Conservation (phyloP, 108 stramenopile genomes). For the Skeletonema grethae region DNA sequence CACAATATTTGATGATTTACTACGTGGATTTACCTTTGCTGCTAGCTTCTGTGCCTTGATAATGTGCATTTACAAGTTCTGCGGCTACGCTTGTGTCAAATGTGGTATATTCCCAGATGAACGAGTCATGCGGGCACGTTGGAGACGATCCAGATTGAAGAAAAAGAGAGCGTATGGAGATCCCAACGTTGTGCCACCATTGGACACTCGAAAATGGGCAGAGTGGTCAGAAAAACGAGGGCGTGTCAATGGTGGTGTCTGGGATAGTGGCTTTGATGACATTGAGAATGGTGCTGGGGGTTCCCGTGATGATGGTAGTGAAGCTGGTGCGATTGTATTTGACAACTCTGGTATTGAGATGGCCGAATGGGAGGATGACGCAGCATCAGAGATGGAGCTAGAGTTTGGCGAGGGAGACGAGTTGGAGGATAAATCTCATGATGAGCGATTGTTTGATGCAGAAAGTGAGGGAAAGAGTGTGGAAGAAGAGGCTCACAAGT, state of each 20-base stretch:
- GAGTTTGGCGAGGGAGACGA: slow-evolving; percentile 49
- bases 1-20: slow-evolving; percentile 46
- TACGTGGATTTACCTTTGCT: slow-evolving; percentile 46
- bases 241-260: slow-evolving; percentile 23
- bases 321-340: slow-evolving; percentile 22
- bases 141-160: slow-evolving; percentile 23
- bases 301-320: slow-evolving; percentile 23
- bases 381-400: slow-evolving; percentile 14
- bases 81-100: slow-evolving; percentile 27
- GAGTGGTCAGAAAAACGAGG: slow-evolving; percentile 31
- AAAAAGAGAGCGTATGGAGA: slow-evolving; percentile 32
- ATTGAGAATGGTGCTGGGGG: slow-evolving; percentile 15
- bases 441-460: slow-evolving; percentile 41
- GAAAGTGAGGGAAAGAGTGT: slow-evolving; percentile 32
- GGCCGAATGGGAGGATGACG: slow-evolving; percentile 10
- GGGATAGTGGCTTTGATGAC: slow-evolving; percentile 28
- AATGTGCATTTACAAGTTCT: slow-evolving; percentile 16
- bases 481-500: slow-evolving; percentile 34
- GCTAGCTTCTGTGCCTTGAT: slow-evolving; percentile 22
- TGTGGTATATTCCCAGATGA: slow-evolving; percentile 38
- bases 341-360: slow-evolving; percentile 28
- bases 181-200: slow-evolving; percentile 16
- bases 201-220: slow-evolving; percentile 38
- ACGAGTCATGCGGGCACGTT: slow-evolving; percentile 35
- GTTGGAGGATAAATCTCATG: slow-evolving; percentile 43